Conservation (phyloP, 2,329 filamentous ascomycete species). For the Pseudogymnoascus sp. region DNA sequence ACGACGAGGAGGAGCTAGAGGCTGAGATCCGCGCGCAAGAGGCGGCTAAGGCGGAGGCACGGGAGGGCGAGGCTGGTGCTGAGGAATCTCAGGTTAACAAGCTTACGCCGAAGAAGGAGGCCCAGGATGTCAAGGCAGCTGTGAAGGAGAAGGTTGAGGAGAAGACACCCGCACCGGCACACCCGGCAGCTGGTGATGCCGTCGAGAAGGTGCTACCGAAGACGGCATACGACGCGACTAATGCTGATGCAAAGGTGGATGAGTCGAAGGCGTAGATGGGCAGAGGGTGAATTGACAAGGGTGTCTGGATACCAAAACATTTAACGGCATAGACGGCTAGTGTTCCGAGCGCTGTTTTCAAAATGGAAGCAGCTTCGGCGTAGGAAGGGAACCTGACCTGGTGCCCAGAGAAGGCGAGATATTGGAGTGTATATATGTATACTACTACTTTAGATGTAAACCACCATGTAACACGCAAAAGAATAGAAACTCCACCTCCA, state of each 20-base stretch:
- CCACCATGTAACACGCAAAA: constrained; percentile 2
- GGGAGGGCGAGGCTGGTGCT: constrained; percentile 6
- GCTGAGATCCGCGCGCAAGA: constrained; percentile 24
- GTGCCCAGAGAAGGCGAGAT: neutral
- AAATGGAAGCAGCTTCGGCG: neutral
- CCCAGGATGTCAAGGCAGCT: neutral
- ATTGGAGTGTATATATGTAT: constrained; percentile 8
- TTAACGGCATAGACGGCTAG: neutral
- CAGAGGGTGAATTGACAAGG: neutral
- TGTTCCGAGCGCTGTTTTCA: neutral
- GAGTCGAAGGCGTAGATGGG: neutral
- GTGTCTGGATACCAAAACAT: neutral
- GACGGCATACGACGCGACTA: neutral
- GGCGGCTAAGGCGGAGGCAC: constrained; percentile 12
- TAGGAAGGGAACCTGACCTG: neutral
- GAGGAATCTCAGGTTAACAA: neutral
- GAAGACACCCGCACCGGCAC: neutral
- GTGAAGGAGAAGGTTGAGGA: neutral
- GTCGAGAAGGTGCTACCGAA: neutral
- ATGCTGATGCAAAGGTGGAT: neutral
- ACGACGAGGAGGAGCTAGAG: constrained; percentile 55
- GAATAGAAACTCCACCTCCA: constrained; percentile 3
- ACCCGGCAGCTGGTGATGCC: neutral
- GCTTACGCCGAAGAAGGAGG: neutral
- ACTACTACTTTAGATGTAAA: constrained; percentile 5